phyloP scores from a whole-genome alignment of 352 stramenopile species.

The Pythium grandisporangium region DNA sequence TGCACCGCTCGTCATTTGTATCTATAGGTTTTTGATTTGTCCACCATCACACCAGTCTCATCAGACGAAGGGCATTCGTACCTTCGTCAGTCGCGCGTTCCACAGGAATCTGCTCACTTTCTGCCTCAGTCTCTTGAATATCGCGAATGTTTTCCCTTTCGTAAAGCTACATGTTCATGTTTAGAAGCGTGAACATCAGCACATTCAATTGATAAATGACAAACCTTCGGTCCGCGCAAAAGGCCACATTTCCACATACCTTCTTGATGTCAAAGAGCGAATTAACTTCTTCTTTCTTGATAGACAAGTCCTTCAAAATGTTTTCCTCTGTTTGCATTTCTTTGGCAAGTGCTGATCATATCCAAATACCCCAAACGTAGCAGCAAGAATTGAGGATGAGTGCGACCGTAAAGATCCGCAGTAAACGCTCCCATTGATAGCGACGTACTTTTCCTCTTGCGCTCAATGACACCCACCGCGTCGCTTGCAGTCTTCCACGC shows the following conservation, averaged over 20 bases:
- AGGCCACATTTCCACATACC: too few relatives aligned
- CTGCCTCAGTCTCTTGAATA: conserved; percentile 74
- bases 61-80: conserved; percentile 1
- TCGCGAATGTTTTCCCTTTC: conserved; percentile 80
- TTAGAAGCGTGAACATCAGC: too few relatives aligned
- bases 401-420: too few relatives aligned
- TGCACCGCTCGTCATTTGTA: too few relatives aligned
- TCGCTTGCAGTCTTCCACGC: conserved; percentile 61
- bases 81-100: conserved; percentile 51
- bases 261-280: conserved; percentile 68
- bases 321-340: conserved; percentile 51
- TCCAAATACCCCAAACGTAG: not conserved
- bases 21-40: not conserved
- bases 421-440: too few relatives aligned
- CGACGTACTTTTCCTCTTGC: conserved; percentile 63
- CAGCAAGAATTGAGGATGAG: not conserved
- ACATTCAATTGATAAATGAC: not conserved
- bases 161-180: conserved; percentile 49
- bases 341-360: conserved; percentile 24
- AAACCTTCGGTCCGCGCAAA: not conserved
- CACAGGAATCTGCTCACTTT: conserved; percentile 42
- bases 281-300: conserved; percentile 62
- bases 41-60: not conserved
- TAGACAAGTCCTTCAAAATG: conserved; percentile 24
- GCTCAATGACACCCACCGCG: conserved; percentile 51